Evolutionary conservation across 139 green algal genomes (phyloP).

Genomic region (Axilococcus clingmanii): DNA sequence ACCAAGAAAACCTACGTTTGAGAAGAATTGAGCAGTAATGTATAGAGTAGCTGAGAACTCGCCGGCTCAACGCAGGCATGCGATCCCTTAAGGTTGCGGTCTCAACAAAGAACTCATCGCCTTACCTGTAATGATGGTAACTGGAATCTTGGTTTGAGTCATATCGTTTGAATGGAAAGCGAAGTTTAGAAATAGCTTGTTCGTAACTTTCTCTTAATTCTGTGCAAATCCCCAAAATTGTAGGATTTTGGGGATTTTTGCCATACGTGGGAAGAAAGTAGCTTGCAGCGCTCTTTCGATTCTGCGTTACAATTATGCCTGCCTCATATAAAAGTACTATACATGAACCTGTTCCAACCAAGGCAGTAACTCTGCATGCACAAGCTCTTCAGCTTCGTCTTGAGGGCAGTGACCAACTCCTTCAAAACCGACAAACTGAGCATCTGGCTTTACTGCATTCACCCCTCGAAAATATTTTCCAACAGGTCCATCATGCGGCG

Average conservation of each 20-base stretch:
- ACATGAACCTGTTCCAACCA: slow-evolving; percentile 37
- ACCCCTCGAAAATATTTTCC: slow-evolving; percentile 66
- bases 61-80: neutral
- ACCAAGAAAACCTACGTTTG: slow-evolving; percentile 9
- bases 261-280: neutral
- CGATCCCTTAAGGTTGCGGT: neutral
- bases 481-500: slow-evolving; percentile 76
- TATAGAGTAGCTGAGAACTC: neutral
- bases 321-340: neutral
- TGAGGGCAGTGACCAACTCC: slow-evolving; percentile 60
- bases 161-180: slow-evolving; percentile 3
- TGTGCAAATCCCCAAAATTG: neutral
- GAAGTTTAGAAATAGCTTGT: too few relatives aligned
- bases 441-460: slow-evolving; percentile 20
- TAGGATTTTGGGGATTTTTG: neutral
- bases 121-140: slow-evolving; percentile 12
- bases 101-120: too few relatives aligned
- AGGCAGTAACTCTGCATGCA: slow-evolving; percentile 56
- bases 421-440: slow-evolving; percentile 42
- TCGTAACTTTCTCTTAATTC: too few relatives aligned
- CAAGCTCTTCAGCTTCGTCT: slow-evolving; percentile 51
- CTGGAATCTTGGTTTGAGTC: slow-evolving; percentile 1
- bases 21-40: neutral
- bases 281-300: neutral
- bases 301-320: neutral